Evolutionary conservation across 73 alveolate genomes (phyloP).

Genomic region (Stentor roeselii): DNA sequence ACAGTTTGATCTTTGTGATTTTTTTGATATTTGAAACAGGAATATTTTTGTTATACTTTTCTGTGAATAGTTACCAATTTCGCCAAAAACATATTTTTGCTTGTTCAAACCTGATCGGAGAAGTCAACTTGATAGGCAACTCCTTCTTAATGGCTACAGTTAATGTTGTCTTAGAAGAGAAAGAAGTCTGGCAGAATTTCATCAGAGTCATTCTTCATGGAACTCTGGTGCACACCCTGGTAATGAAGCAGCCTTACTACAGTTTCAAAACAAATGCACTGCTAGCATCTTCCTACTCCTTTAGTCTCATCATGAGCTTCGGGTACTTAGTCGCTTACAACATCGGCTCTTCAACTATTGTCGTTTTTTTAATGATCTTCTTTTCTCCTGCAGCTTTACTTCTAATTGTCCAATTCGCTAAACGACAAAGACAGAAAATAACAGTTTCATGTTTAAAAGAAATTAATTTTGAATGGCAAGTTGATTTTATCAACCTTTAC

Average conservation of each 20-base stretch:
- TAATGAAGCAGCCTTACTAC: not conserved
- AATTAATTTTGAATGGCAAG: not conserved
- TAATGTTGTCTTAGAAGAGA: not conserved
- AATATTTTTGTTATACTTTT: not conserved
- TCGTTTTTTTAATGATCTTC: not conserved
- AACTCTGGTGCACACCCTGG: not conserved
- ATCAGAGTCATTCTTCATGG: not conserved
- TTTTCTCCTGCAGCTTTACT: not conserved
- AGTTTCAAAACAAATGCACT: not conserved
- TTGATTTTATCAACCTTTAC: not conserved
- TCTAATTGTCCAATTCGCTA: not conserved
- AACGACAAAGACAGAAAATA: not conserved
- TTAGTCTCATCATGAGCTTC: no score
- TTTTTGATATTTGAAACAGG: not conserved
- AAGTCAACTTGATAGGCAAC: not conserved
- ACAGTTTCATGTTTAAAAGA: not conserved
- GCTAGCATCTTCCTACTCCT: not conserved
- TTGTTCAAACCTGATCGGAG: not conserved
- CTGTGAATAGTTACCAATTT: not conserved
- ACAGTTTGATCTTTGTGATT: not conserved
- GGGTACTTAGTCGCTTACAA: not conserved
- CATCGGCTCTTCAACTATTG: not conserved
- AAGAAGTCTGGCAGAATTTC: not conserved
- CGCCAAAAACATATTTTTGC: not conserved
- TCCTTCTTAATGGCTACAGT: not conserved